Evolutionary conservation across 2,329 filamentous ascomycete genomes (phyloP), one percentile per base, ranked within the genome.

Genomic region (Paecilomyces fulvus): DNA sequence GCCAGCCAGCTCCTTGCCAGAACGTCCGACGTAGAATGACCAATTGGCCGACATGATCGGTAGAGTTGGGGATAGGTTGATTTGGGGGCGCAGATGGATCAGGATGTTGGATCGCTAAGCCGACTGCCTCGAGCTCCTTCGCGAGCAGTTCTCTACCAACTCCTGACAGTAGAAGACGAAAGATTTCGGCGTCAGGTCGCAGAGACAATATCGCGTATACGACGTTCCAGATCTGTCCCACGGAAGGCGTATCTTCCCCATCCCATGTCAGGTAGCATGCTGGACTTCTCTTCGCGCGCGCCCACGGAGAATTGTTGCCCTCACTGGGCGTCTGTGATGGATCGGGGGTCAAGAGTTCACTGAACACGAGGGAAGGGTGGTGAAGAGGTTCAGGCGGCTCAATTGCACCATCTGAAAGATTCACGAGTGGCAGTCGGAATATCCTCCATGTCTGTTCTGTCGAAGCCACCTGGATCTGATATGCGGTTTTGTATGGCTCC

Each of bases 1-100:
- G 86, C 1, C 84, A 86, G 17, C 80, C 85, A 30, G 85, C 85
- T 50, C 85, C 85, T 64, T 88, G 85, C 85, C 85, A 88, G 75
- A 88, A 88, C 31, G 84, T 73, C 49, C 76, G 75, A 56, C 81
- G 75, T 1, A 82, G 72, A 50, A 83, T 66, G 25, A 84, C 61
- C 33, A 83, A 61, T 56, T 79, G 71, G 9, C 69, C 64, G 10
- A 70, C 64, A 55, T 72, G 71, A 53, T 72, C 69, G 7, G 70
- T 59, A 23, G 58, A 62, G 21, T 55, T 62, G 52, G 30, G 64
- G 55, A 64, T 65, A 59, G 66, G 73, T 60, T 69, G 69, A 12
- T 64, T 69, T 5, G 79, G 78, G 31, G 30, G 63, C 56, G 64
- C 67, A 63, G 65, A 75, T 60, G 65, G 70, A 49, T 61, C 69